Base-by-base conservation (phyloP, 495 filamentous ascomycete genomes). In the Penicillium ochrochloron region DNA sequence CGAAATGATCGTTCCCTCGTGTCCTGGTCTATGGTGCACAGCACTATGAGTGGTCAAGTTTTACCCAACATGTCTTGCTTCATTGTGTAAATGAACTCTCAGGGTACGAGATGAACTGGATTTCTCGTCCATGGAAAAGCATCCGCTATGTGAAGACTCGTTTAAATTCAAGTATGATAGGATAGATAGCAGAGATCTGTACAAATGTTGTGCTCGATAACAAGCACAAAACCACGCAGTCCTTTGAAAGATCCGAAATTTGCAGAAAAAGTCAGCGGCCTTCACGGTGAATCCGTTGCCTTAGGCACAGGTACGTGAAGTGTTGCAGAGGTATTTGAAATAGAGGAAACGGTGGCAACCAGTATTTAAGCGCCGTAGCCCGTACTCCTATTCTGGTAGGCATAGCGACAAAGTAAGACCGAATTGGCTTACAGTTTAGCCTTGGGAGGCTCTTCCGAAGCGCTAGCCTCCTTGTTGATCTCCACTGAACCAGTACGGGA, bases 391-490 rank as follows among this genome's bases (percentile, higher is more conserved):
- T 5, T 35, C 31, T 37, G 11, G 17, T 8, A 44, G 8, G 34
- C 31, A 41, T 17, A 15, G 25, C 19, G 15, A 31, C 21, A 2
- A 19, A 21, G 12, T 27, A 15, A 59, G 37, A 39, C 57, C 54
- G 19, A 64, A 11, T 23, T 53, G 35, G 25, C n/a, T 35, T 52
- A 67, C 23, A 67, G 56, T 53, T 63, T 67, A 19, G 65, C 61
- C 46, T 64, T 60, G 11, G 53, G 57, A 15, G 82, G 77, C 5
- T 78, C 74, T 60, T 77, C 78, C 5, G 83, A 71, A 35, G 91
- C 92, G 59, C 88, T 96, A 3, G 94, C 95, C 70, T 97, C 95
- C 67, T 88, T 78, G 77, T 97, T 98, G 37, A 94, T 74, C 5
- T 89, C 83, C 5, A 99, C 88, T 59, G 89, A 88, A 21, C 93